These are phyloP conservation scores for Hyaloperonospora arabidopsidis DNA, from an alignment of 352 stramenopile species.

Conservation along the genomic window DNA sequence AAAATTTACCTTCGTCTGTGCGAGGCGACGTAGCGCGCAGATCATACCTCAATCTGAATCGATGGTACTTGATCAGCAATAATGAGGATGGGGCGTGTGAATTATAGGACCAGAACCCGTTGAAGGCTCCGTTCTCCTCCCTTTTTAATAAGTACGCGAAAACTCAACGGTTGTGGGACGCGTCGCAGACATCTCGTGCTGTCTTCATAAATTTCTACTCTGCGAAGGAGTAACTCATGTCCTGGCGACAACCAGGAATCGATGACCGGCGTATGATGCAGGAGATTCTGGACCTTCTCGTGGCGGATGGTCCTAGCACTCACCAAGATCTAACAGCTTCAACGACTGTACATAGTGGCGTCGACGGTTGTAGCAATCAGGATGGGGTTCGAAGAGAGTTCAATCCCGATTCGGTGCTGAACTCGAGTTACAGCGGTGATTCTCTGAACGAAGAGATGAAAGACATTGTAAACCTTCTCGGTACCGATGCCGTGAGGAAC, in stretches of 20 bases:
- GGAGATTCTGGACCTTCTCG: conserved; percentile 26
- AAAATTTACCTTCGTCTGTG: no score
- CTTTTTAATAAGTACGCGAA: no score
- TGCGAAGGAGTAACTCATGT: conserved; percentile 2
- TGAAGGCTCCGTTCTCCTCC: conserved; percentile 27
- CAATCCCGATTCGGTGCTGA: neutral
- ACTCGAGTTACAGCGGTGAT: neutral
- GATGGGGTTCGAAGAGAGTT: neutral
- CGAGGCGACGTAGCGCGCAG: no score
- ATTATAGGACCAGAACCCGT: no score
- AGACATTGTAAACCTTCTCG: neutral
- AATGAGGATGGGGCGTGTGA: no score
- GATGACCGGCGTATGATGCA: conserved; percentile 25
- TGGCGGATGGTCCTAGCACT: conserved; percentile 4
- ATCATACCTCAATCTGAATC: no score
- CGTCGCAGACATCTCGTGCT: conserved; percentile 4
- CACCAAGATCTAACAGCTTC: conserved; percentile 1
- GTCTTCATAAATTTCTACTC: neutral
- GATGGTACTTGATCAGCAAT: conserved; percentile 50
- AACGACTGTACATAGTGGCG: conserved; percentile 3
- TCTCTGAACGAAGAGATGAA: neutral
- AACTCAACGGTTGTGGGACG: neutral
- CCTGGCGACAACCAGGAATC: conserved; percentile 9
- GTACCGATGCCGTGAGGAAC: neutral
- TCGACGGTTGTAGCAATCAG: neutral